phyloP scores from a whole-genome alignment of 371 early-diverging fungal genomes.

The Mortierella sp. region DNA sequence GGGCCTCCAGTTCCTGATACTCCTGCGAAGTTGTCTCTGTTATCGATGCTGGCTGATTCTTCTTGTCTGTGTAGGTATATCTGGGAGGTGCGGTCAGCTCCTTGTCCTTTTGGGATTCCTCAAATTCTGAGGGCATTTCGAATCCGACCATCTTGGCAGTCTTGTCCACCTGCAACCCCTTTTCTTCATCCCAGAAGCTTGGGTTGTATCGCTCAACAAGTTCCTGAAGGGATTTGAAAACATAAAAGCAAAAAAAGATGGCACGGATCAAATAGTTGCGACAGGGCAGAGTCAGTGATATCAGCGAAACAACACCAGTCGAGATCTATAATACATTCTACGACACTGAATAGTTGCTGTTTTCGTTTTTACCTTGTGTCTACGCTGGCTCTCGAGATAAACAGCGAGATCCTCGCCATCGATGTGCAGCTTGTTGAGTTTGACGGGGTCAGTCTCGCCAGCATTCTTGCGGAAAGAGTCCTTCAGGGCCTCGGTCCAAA shows the following conservation, averaged over 20 bases:
- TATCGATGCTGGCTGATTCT: conserved; percentile 1
- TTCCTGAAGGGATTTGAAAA: conserved; percentile 17
- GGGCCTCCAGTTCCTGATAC: conserved; percentile 29
- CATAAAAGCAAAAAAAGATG: background rate
- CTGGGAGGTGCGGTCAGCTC: conserved; percentile 22
- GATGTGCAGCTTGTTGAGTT: conserved; percentile 32
- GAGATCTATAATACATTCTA: too few relatives aligned
- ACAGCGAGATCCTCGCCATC: conserved; percentile 41
- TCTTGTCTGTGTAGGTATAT: conserved; percentile 27
- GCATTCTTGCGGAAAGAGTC: conserved; percentile 43
- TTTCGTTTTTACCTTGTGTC: conserved; percentile 26
- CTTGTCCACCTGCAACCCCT: conserved; percentile 50
- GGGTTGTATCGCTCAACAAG: conserved; percentile 54
- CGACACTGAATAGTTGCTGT: too few relatives aligned
- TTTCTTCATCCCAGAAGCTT: conserved; percentile 50
- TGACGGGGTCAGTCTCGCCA: conserved; percentile 36
- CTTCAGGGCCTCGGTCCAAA: conserved; percentile 50
- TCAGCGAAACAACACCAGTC: too few relatives aligned
- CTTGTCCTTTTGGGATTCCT: conserved; percentile 26
- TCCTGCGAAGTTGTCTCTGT: conserved; percentile 13
- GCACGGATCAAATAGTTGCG: background rate
- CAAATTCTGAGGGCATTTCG: conserved; percentile 44
- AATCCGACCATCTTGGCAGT: conserved; percentile 54
- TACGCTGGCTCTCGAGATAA: conserved; percentile 51
- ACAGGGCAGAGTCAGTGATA: background rate